Evolutionary conservation across 805 yeast species (phyloP), one percentile per base, ranked within the genome.

Genomic region (Candida ponderosae): DNA sequence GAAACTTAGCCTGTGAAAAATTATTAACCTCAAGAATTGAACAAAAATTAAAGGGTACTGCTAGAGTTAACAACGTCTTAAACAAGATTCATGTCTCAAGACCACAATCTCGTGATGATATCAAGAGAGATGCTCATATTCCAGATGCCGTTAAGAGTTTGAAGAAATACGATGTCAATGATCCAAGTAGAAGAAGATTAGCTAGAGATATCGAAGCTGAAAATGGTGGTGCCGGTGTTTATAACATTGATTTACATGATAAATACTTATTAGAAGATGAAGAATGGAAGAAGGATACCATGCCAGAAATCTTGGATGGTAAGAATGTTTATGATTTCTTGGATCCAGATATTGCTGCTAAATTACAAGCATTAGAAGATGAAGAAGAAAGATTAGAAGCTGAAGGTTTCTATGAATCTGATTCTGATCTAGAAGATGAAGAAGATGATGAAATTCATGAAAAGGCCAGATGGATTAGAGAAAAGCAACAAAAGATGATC

Each of bases 201-300:
- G 88, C 95, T 29, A 76, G 86, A 55, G 97, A 93, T 57, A 70
- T 88, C 44, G 98, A 93, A 67, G 81, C 74, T 35, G 96, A 83
- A 59, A 86, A 93, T 54, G 98, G 98, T 58, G 98, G 98, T 59
- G 97, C 98, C 32, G 98, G 98, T 72, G 98, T 93, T 27, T 93
- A 67, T 72, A 93, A 88, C 67, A 76, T 93, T 57, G 88, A 93
- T 67, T 71, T 93, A 66, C 86, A 88, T 60, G 97, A 90, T 57
- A 83, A 81, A 55, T 93, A 94, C 63, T 50, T 93, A 44, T 70
- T 93, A 50, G 98, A 90, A 50, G 90, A 93, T 58, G 97, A 90
- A 36, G 94, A 86, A 46, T 93, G 99, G 99, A 90, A 90, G 74
- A 78, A 87, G 48, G 99, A 93, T 63, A 74, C 82, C 44, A 87